Evolutionary conservation across 208 protist species (phyloP), one percentile per base, ranked within the genome.

Genomic region (Leptomonas seymouri): DNA sequence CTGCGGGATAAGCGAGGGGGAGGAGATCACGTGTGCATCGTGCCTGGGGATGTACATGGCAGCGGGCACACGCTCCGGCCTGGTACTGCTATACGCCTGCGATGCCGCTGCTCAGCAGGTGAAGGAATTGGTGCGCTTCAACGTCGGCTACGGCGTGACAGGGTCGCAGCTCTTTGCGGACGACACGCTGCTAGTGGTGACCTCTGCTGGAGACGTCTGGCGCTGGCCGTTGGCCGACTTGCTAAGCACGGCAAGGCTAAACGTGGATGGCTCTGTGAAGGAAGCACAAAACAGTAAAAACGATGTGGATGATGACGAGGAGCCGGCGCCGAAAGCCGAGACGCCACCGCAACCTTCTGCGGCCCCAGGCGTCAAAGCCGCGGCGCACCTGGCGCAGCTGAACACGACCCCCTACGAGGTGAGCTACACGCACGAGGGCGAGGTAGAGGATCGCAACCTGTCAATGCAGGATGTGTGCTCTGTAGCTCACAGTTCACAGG

Each of bases 151-250:
- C 63, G 68, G 76, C 15, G 91, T 96, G 46, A 75, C 82, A 27
- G 79, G 81, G 7, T 71, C 87, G 67, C 89, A 94, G 67, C 74
- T 94, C 8, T 91, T 86, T 67, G 42, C 54, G 0, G 73, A 86
- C 34, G 77, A 79, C 20, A 80, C 73, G 45, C 61, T 96, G 58
- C 54, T 93, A 0, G 91, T 94, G 18, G 84, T 96, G 27, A 94
- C 88, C 9, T 81, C 72, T 31, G 74, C 70, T 18, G 89, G 91
- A 3, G 89, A 96, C 76, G 86, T 96, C 28, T 96, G 91, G 89
- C 73, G 80, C 44, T 96, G 91, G 89, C 78, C 89, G 36, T 51
- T 94, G 27, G 30, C 27, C 15, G 87, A 96, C 56, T 64, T 96
- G 25, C 58, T 96, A 6, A 50, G 25, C 31, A 51, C 21, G 14